phyloP scores from a whole-genome alignment of 768 basidiomycete genomes.

The Lactarius tabidus region DNA sequence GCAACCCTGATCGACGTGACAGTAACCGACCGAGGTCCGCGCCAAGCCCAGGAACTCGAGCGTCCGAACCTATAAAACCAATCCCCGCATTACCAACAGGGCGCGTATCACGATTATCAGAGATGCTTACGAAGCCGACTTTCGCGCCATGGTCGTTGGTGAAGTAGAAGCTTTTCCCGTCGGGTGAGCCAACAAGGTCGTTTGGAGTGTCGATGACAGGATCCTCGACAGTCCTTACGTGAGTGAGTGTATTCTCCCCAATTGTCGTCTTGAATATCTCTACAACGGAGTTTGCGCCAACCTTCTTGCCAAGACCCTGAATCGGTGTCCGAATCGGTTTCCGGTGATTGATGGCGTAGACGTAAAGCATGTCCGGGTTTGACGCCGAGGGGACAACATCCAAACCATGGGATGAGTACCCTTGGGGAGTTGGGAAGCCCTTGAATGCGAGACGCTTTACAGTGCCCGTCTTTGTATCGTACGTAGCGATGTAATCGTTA shows the following conservation, averaged over 20 bases:
- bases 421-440: constrained; percentile 35
- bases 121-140: constrained; percentile 45
- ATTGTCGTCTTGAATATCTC: constrained; percentile 61
- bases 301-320: constrained; percentile 34
- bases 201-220: constrained; percentile 61
- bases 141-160: constrained; percentile 64
- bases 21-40: constrained; percentile 57
- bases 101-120: not conserved
- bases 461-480: constrained; percentile 44
- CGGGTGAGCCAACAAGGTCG: constrained; percentile 61
- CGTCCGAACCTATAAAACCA: not conserved
- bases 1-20: constrained; percentile 57
- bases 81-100: not conserved
- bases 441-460: constrained; percentile 41
- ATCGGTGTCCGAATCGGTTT: constrained; percentile 48
- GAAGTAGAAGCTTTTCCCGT: constrained; percentile 63
- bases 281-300: constrained; percentile 68
- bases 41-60: constrained; percentile 17
- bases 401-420: constrained; percentile 61
- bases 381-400: constrained; percentile 55
- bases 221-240: constrained; percentile 57
- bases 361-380: constrained; percentile 48
- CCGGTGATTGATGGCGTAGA: constrained; percentile 73
- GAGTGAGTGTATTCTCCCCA: constrained; percentile 42
- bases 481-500: constrained; percentile 57